These are phyloP conservation scores for Fusarium circinatum DNA, from an alignment of 2,329 filamentous ascomycete species.

Conservation along the genomic window DNA sequence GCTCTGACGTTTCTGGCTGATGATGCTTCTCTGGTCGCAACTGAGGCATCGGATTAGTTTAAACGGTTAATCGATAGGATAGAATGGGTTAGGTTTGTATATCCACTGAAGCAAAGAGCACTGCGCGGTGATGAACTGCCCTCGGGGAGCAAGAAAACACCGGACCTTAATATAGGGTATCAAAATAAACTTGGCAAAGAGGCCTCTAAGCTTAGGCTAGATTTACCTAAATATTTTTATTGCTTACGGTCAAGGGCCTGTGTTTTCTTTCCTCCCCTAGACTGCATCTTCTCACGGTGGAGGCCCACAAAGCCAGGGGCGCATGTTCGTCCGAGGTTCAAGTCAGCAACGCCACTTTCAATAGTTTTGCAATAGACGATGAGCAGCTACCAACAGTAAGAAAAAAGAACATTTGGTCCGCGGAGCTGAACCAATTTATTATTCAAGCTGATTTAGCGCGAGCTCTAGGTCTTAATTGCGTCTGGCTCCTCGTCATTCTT, in stretches of 20 bases:
- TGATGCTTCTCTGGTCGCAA: background rate
- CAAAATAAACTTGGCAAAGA: too few relatives aligned
- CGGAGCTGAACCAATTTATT: too few relatives aligned
- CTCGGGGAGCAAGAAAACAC: too few relatives aligned
- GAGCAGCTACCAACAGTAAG: background rate
- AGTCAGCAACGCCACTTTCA: background rate
- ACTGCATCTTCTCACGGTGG: background rate
- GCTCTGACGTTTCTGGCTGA: background rate
- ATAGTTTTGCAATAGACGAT: background rate
- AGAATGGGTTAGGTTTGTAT: fast-evolving
- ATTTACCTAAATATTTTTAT: too few relatives aligned
- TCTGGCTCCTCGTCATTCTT: fast-evolving
- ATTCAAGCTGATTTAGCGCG: background rate
- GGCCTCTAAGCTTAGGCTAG: too few relatives aligned
- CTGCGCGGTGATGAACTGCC: too few relatives aligned
- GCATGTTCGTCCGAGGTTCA: background rate
- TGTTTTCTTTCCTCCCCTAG: too few relatives aligned
- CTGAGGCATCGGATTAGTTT: background rate
- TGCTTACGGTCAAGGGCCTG: too few relatives aligned
- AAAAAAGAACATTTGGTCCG: background rate
- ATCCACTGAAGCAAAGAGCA: background rate
- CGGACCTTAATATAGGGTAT: too few relatives aligned
- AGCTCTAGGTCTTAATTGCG: background rate
- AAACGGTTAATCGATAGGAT: fast-evolving
- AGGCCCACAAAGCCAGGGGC: background rate